A percentile compares a stretch with the other conserved stretches of the same genome.
Evolutionary conservation across 371 early-diverging fungal species (phyloP).

Genomic region (Catenaria anguillulae): DNA sequence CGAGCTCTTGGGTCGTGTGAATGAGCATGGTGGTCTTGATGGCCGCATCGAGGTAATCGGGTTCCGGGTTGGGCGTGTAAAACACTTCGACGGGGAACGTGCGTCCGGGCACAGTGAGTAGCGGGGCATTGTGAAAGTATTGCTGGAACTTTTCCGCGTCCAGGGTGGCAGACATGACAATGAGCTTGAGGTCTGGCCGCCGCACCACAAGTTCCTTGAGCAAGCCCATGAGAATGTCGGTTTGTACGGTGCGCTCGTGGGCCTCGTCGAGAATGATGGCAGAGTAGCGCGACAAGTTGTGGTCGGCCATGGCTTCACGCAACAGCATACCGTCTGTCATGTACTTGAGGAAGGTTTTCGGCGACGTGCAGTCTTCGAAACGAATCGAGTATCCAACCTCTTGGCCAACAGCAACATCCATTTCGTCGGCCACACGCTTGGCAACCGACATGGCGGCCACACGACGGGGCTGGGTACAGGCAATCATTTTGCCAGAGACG

Average conservation of each 20-base stretch:
- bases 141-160: conserved; percentile 77
- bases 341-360: conserved; percentile 74
- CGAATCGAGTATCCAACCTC: conserved; percentile 95
- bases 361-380: conserved; percentile 83
- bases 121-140: conserved; percentile 35
- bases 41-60: conserved; percentile 75
- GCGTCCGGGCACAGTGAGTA: conserved; percentile 56
- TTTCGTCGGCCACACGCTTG: conserved; percentile 86
- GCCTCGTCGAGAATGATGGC: conserved; percentile 95
- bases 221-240: conserved; percentile 94
- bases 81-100: conserved; percentile 83
- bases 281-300: conserved; percentile 63
- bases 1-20: conserved; percentile 63
- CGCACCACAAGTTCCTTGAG: conserved; percentile 58
- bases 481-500: conserved; percentile 71
- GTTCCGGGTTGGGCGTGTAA: conserved; percentile 73
- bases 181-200: conserved; percentile 56
- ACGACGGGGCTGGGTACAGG: conserved; percentile 97
- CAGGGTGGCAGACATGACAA: conserved; percentile 88
- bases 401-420: conserved; percentile 74
- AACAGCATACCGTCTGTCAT: conserved; percentile 98
- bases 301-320: conserved; percentile 93
- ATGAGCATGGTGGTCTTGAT: conserved; percentile 72
- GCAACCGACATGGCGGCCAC: conserved; percentile 97
- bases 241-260: conserved; percentile 91